phyloP scores from a whole-genome alignment of 2,329 filamentous ascomycete species.

The Cladophialophora exuberans region DNA sequence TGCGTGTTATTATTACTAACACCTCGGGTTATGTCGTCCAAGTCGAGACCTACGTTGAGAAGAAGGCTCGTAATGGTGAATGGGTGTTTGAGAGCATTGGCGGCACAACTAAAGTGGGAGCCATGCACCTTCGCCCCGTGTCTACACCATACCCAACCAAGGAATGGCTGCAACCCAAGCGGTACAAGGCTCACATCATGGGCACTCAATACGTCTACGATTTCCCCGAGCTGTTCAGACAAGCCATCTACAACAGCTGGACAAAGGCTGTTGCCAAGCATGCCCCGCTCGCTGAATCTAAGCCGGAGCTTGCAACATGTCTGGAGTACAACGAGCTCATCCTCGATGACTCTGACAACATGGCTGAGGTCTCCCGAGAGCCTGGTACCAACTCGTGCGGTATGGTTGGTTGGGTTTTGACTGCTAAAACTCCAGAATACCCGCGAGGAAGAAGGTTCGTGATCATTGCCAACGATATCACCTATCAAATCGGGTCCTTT shows the following conservation, averaged over 20 bases:
- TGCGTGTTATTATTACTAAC: conserved; percentile 96
- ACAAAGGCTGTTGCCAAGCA: conserved; percentile 73
- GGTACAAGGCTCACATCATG: conserved; percentile 99
- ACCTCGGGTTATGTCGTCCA: conserved; percentile 97
- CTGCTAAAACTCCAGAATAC: conserved; percentile 93
- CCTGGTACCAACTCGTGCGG: conserved; percentile 93
- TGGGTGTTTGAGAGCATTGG: conserved; percentile 99
- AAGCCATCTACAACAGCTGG: conserved; percentile 97
- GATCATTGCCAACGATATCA: conserved; percentile 98
- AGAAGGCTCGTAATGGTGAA: conserved; percentile 95
- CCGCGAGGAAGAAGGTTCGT: conserved; percentile 89
- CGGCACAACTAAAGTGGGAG: conserved; percentile 89
- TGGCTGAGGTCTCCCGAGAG: conserved; percentile 91
- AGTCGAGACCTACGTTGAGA: conserved; percentile 96
- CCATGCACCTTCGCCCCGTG: conserved; percentile 91
- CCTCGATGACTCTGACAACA: conserved; percentile 87
- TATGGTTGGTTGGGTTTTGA: conserved; percentile 98
- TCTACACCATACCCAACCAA: conserved; percentile 95
- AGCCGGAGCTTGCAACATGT: conserved; percentile 85
- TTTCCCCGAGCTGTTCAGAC: conserved; percentile 98
- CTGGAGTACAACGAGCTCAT: conserved; percentile 94
- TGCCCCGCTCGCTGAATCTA: conserved; percentile 73
- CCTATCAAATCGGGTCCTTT: conserved; percentile 97
- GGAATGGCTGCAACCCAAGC: conserved; percentile 97
- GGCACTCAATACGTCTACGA: conserved; percentile 99